These are phyloP conservation scores for Trichoderma pleuroti DNA, from an alignment of 2,329 filamentous ascomycete species.

Conservation along the genomic window DNA sequence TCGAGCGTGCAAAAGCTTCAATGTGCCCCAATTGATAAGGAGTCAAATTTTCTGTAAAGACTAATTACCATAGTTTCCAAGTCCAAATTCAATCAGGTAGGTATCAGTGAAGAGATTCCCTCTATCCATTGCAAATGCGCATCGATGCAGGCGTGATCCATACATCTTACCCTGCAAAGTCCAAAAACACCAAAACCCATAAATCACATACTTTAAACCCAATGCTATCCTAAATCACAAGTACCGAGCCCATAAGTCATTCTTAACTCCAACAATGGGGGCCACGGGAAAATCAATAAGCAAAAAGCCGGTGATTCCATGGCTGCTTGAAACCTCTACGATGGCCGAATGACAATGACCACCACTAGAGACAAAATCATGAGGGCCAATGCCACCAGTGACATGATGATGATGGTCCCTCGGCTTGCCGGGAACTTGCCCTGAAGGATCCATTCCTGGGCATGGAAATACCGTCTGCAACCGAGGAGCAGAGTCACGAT, in stretches of 20 bases:
- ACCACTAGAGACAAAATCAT: conserved; percentile 60
- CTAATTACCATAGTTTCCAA: neutral
- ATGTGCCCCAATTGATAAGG: neutral
- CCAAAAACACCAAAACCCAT: neutral
- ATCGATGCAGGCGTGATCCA: neutral
- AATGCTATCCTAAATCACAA: neutral
- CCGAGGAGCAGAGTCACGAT: conserved; percentile 73
- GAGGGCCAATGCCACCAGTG: conserved; percentile 59
- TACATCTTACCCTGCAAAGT: neutral
- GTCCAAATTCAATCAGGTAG: neutral
- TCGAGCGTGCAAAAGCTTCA: neutral
- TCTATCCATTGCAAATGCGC: neutral
- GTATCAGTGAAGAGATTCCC: neutral
- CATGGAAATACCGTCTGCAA: conserved; percentile 74
- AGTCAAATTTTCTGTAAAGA: neutral
- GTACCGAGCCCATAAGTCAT: neutral
- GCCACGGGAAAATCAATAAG: neutral
- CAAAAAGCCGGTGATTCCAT: neutral
- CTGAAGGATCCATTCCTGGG: conserved; percentile 73
- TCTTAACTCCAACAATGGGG: neutral
- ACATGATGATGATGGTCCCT: conserved; percentile 69
- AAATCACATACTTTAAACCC: neutral
- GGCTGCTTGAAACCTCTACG: neutral
- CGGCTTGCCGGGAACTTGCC: conserved; percentile 78
- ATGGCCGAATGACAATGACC: conserved; percentile 53